Percentiles rank a stretch among this genome's conserved stretches.
Conservation (phyloP, 352 stramenopile genomes). For the Phytophthora nicotianae region DNA sequence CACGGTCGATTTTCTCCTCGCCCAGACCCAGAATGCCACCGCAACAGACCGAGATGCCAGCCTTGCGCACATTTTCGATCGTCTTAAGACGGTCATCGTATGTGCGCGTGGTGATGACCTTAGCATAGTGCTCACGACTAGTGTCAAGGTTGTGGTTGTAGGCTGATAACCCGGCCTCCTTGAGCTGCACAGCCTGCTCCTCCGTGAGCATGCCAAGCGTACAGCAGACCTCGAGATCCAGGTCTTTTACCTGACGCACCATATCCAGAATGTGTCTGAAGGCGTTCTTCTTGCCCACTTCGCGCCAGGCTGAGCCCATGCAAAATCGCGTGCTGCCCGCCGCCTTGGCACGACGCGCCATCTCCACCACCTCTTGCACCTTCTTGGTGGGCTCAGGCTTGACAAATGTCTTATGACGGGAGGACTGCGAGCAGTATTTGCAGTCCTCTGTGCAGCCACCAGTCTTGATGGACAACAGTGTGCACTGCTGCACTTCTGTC, state of each 20-base stretch:
- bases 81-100: constrained; percentile 97
- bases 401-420: constrained; percentile 98
- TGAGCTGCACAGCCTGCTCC: constrained; percentile 96
- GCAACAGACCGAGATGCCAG: constrained; percentile 97
- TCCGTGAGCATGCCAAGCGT: constrained; percentile 97
- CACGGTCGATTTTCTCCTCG: constrained; percentile 94
- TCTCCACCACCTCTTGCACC: constrained; percentile 96
- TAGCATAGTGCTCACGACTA: constrained; percentile 97
- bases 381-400: constrained; percentile 98
- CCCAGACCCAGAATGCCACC: constrained; percentile 97
- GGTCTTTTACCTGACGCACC: constrained; percentile 92
- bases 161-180: constrained; percentile 96
- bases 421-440: constrained; percentile 97
- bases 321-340: constrained; percentile 97
- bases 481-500: constrained; percentile 97
- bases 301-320: constrained; percentile 98
- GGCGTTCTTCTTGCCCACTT: constrained; percentile 98
- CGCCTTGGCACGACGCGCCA: constrained; percentile 94
- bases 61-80: constrained; percentile 96
- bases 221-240: constrained; percentile 96
- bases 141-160: constrained; percentile 99
- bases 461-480: constrained; percentile 98
- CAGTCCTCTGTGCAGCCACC: constrained; percentile 94
- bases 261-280: constrained; percentile 98
- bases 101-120: constrained; percentile 95